Base-by-base conservation (phyloP, 805 yeast genomes). In the Candida schatavii region DNA sequence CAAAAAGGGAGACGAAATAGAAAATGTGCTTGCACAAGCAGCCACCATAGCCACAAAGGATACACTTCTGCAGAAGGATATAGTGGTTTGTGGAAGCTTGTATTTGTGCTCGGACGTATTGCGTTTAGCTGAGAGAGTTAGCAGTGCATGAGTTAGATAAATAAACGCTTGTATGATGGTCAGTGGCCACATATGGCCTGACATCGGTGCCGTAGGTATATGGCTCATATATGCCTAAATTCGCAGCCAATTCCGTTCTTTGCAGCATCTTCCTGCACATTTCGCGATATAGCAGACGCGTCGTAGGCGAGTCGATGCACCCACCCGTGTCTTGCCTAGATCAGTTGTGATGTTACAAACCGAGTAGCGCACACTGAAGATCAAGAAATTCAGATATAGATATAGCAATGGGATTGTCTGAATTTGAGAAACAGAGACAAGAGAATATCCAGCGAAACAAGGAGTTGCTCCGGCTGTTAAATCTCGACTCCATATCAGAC, bases 361-460 rank as follows among this genome's bases (percentile, higher is more conserved):
- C n/a, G n/a, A n/a, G n/a, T n/a, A n/a, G n/a, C n/a, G n/a, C n/a
- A n/a, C n/a, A n/a, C n/a, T n/a, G n/a, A n/a, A n/a, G n/a, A n/a
- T n/a, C n/a, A n/a, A n/a, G n/a, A n/a, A n/a, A n/a, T n/a, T n/a
- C n/a, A n/a, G n/a, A n/a, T n/a, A n/a, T n/a, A 7, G 5, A 18
- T 14, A 6, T 23, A 6, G 25, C 29, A 14, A 22, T 35, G 18
- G 37, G 41, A 11, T 35, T 83, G 23, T 75, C 85, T 1, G 88
- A 81, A 27, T 83, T 86, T 55, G 93, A 86, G 59, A 75, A 69
- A 52, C 81, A 80, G 55, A 64, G 95, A 45, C 81, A 76, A 54
- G 87, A 79, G 44, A 88, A 88, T 56, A 93, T 91, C 45, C 86
- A 81, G 48, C 72, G 98, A 38, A 93, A 91, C 62, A 80, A 81